phyloP scores from a whole-genome alignment of 1,139 yeast species.

The Nakaseomyces sp. region DNA sequence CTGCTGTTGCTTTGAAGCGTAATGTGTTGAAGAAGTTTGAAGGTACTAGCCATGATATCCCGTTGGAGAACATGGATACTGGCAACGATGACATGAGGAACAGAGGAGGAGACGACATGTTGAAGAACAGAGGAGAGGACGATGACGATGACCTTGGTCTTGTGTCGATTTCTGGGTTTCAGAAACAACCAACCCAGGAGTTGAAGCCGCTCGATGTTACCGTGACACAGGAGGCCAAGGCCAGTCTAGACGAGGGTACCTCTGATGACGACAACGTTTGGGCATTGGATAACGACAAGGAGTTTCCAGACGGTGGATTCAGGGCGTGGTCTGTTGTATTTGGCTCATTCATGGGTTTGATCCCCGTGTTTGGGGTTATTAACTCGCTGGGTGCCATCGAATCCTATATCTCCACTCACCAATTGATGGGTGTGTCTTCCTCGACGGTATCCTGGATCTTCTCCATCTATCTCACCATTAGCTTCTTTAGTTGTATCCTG shows the following conservation, averaged over 20 bases:
- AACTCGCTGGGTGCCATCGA: constrained; percentile 66
- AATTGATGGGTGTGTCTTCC: constrained; percentile 40
- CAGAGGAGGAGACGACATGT: neutral
- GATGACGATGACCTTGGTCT: neutral
- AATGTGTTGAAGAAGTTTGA: neutral
- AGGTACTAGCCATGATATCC: constrained; percentile 1
- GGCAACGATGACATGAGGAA: neutral
- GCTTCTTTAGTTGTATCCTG: constrained; percentile 50
- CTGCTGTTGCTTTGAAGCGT: constrained; percentile 3
- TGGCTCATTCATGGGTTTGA: constrained; percentile 57
- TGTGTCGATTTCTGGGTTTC: neutral
- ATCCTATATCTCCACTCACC: constrained; percentile 52
- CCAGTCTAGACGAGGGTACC: neutral
- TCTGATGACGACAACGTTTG: constrained; percentile 7
- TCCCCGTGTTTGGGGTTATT: constrained; percentile 56
- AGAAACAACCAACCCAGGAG: too few relatives aligned
- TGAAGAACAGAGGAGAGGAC: neutral
- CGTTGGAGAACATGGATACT: neutral
- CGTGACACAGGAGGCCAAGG: neutral
- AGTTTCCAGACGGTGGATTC: constrained; percentile 29
- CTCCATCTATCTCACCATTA: constrained; percentile 50
- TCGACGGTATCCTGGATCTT: constrained; percentile 64
- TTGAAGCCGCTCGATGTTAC: too few relatives aligned
- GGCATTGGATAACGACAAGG: constrained; percentile 14
- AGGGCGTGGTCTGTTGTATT: constrained; percentile 45